These are phyloP conservation scores for Sporormia fimetaria DNA, from an alignment of 495 filamentous ascomycete genomes.

Conservation along the genomic window DNA sequence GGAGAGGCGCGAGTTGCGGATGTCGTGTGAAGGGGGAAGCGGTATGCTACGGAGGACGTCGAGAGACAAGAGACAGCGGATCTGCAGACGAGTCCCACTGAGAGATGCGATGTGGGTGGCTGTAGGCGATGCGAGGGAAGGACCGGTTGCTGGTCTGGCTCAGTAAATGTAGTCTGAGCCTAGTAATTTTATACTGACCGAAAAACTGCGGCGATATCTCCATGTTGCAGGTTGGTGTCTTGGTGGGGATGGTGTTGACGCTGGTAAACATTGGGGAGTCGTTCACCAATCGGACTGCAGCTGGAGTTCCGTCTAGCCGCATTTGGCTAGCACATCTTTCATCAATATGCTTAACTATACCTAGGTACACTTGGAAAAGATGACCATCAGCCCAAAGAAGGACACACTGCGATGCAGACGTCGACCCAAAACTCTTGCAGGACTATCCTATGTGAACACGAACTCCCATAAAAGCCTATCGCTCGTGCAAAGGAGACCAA, in stretches of 20 bases:
- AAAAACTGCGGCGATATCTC: conserved; percentile 20
- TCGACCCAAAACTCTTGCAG: too few species aligned
- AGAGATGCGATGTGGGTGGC: conserved; percentile 25
- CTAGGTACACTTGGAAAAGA: too few species aligned
- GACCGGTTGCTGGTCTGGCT: conserved; percentile 14
- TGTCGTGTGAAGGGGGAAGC: conserved; percentile 17
- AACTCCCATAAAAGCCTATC: too few species aligned
- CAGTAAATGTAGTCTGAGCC: background rate
- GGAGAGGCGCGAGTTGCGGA: conserved; percentile 10
- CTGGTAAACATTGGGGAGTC: conserved; percentile 10
- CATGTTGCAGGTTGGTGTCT: background rate
- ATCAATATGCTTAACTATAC: too few species aligned
- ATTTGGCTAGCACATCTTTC: background rate
- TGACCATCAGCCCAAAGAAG: too few species aligned
- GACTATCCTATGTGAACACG: too few species aligned
- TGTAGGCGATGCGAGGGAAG: conserved; percentile 25
- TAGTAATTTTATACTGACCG: conserved; percentile 1
- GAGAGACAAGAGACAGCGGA: conserved; percentile 24
- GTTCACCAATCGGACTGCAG: conserved; percentile 18
- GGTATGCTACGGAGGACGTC: conserved; percentile 25
- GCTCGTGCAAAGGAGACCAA: too few species aligned
- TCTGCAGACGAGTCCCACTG: conserved; percentile 24
- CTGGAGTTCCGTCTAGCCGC: background rate
- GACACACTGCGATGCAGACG: too few species aligned
- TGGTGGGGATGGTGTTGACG: conserved; percentile 8